Base-by-base conservation (phyloP, 495 filamentous ascomycete species). In the Extremus antarcticus region DNA sequence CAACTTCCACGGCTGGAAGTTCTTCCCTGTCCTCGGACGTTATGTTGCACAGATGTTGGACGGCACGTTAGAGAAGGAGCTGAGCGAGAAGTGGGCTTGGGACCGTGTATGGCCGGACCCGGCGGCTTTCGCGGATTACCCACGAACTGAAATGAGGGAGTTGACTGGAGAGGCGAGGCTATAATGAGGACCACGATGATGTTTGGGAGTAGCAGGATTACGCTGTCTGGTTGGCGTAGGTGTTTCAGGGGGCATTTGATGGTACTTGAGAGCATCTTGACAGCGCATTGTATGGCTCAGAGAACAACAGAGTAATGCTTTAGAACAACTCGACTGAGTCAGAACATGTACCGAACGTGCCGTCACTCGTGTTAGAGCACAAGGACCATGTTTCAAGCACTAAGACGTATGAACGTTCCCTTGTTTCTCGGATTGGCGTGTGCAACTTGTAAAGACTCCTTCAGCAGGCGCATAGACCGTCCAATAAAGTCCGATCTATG, bases 1-100 rank as follows among this genome's bases (percentile, higher is more conserved):
- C 20, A 71, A 71, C 9, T 74, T 71, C 56, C 76, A 76, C 56
- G 74, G 72, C 24, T 78, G 70, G 59, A 77, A 77, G 57, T 76
- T 77, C 55, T 57, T 77, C 24, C 75, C 75, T 9, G 69, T 74
- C 3, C 65, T 78, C 32, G 74, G 75, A 21, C 70, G 72, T 41
- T 71, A 71, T 25, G 65, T 74, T 38, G 60, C 70, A 3, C 63
- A 71, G 49, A 66, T 69, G 51, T 62, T 74, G 47, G 54, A 76
- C 41, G 66, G 67, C 1, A 64, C 39, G 29, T 65, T 73, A 4
- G 51, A 67, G 1, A 50, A 57, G 1, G 64, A 74, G 2, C 63
- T 74, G 35, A 51, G 61, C 39, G 58, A 64, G 19, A 72, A 71
- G 50, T 75, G 72, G 72, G 58, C 57, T 23, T 68, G 64, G 64